Evolutionary conservation across 1,139 yeast genomes (phyloP).

Genomic region (Zygosaccharomyces sapae): DNA sequence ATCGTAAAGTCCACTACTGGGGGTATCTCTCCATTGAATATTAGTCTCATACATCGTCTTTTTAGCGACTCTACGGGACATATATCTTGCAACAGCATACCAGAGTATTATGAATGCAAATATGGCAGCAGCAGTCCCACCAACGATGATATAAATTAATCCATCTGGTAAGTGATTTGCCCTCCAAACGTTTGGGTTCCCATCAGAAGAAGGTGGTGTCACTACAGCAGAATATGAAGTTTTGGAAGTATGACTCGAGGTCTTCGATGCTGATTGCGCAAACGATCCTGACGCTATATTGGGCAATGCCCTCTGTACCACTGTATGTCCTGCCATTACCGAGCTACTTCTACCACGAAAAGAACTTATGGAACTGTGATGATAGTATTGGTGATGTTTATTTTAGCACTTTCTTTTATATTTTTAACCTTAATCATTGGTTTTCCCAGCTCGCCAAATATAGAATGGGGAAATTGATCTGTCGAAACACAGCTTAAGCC

Average conservation of each 20-base stretch:
- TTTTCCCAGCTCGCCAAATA: conserved; percentile 13
- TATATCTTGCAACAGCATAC: conserved; percentile 24
- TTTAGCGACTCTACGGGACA: conserved; percentile 21
- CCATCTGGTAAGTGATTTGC: conserved; percentile 55
- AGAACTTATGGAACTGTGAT: no score
- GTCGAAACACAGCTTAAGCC: conserved; percentile 3
- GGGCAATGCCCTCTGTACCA: conserved; percentile 10
- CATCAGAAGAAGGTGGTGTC: conserved; percentile 55
- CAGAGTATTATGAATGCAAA: conserved; percentile 32
- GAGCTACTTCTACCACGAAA: no score
- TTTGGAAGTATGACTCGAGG: conserved; percentile 6
- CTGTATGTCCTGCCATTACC: conserved; percentile 1
- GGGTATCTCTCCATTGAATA: conserved; percentile 12
- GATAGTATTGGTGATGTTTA: not conserved
- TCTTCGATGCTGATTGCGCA: conserved; percentile 7
- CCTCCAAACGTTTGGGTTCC: conserved; percentile 59
- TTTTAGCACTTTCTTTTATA: not conserved
- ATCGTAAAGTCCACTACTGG: conserved; percentile 7
- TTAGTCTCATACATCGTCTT: conserved; percentile 13
- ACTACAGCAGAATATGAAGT: conserved; percentile 44
- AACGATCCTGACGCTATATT: conserved; percentile 7
- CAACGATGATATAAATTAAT: conserved; percentile 75
- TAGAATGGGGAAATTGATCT: conserved; percentile 8
- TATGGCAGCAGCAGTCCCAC: conserved; percentile 54
- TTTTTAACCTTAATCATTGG: not conserved